Percentiles rank a stretch among this genome's conserved stretches.
These are phyloP conservation scores for Blastocystis hominis DNA, from an alignment of 352 stramenopile genomes.

Conservation along the genomic window DNA sequence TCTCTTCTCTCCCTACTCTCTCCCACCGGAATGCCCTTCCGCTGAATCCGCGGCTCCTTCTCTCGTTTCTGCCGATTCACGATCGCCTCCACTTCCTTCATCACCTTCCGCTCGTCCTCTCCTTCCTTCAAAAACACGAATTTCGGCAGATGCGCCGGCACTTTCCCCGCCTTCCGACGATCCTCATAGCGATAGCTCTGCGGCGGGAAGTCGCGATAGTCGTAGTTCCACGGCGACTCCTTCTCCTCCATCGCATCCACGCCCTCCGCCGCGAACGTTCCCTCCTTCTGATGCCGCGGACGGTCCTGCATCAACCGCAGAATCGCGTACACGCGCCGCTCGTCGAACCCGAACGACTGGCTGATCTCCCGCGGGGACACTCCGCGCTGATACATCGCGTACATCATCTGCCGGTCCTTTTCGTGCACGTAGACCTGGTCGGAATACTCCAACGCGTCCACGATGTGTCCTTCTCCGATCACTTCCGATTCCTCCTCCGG, in stretches of 20 bases:
- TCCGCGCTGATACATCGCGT: background rate
- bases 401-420: background rate
- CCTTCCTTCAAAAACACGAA: slow-evolving; percentile 23
- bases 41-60: background rate
- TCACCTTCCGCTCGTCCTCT: background rate
- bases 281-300: background rate
- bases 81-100: background rate
- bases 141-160: background rate
- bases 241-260: background rate
- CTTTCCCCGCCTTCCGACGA: background rate
- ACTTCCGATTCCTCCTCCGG: background rate
- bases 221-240: background rate
- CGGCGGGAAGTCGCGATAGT: slow-evolving; percentile 19
- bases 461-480: background rate
- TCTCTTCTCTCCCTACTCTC: background rate
- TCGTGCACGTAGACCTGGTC: slow-evolving; percentile 25
- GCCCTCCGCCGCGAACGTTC: background rate
- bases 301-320: slow-evolving; percentile 2
- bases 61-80: background rate
- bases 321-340: slow-evolving; percentile 10
- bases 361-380: background rate
- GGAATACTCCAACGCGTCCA: slow-evolving; percentile 10
- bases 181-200: background rate
- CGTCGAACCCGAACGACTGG: background rate
- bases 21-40: background rate